These are phyloP conservation scores for Sporothrix globosa DNA, from an alignment of 2,329 filamentous ascomycete species.

Conservation along the genomic window DNA sequence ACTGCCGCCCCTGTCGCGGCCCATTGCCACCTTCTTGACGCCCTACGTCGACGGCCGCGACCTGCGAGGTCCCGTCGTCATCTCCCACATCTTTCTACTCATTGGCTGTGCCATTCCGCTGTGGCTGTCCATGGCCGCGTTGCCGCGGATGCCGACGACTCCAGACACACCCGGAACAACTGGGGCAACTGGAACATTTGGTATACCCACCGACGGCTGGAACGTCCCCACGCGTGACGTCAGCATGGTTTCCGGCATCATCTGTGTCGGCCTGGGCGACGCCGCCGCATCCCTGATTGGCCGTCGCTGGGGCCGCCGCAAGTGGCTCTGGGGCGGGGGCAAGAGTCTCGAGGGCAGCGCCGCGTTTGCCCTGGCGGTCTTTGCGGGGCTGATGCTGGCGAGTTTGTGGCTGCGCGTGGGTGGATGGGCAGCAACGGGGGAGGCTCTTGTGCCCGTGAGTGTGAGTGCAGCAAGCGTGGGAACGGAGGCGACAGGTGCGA, in stretches of 20 bases:
- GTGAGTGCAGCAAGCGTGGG: neutral
- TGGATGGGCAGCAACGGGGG: conserved; percentile 72
- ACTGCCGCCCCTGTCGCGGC: conserved; percentile 83
- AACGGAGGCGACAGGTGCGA: neutral
- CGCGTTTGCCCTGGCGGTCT: conserved; percentile 82
- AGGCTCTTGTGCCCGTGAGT: neutral
- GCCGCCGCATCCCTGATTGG: conserved; percentile 90
- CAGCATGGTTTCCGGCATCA: conserved; percentile 87
- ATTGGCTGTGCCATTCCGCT: conserved; percentile 94
- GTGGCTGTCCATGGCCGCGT: conserved; percentile 80
- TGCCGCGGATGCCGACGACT: conserved; percentile 53
- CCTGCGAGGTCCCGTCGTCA: conserved; percentile 88
- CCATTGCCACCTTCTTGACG: conserved; percentile 81
- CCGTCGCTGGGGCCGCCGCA: conserved; percentile 78
- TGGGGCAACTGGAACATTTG: too few species aligned
- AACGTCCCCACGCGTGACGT: conserved; percentile 73
- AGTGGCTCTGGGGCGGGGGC: conserved; percentile 96
- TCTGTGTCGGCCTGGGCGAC: conserved; percentile 94
- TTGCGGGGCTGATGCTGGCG: conserved; percentile 69
- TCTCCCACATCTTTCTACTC: conserved; percentile 93
- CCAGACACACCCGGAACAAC: neutral
- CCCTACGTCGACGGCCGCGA: conserved; percentile 95
- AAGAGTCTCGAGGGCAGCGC: conserved; percentile 89
- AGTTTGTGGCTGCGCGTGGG: conserved; percentile 76
- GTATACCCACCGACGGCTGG: conserved; percentile 55